Evolutionary conservation across 2,329 filamentous ascomycete species (phyloP).

Genomic region (Ophioceras dolichostomum): DNA sequence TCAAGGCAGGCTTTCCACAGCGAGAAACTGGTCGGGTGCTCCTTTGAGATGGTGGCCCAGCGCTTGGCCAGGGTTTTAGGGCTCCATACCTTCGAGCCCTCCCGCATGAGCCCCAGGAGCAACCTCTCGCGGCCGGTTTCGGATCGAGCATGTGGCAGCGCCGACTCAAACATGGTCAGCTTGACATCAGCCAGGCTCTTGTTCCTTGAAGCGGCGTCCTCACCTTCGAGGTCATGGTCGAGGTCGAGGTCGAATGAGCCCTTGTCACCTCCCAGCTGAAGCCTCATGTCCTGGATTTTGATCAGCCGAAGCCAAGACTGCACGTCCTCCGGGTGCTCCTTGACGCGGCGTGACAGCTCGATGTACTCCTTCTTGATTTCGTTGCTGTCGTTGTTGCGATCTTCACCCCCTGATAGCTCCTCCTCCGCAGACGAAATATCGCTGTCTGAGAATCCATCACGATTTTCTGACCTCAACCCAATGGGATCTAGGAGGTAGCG

Average conservation of each 20-base stretch:
- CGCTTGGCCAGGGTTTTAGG: conserved; percentile 43
- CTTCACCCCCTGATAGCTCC: conserved; percentile 21
- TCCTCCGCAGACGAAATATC: conserved; percentile 19
- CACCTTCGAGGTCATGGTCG: too few relatives aligned
- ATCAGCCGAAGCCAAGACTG: conserved; percentile 70
- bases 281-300: conserved; percentile 55
- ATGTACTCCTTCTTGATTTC: conserved; percentile 46
- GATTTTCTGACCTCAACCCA: too few relatives aligned
- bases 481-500: too few relatives aligned
- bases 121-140: conserved; percentile 44
- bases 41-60: conserved; percentile 42
- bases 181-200: conserved; percentile 68
- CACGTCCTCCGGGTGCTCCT: conserved; percentile 53
- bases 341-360: conserved; percentile 50
- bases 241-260: too few relatives aligned
- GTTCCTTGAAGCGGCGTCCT: conserved; percentile 40
- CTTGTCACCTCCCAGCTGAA: neutral
- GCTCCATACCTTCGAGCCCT: conserved; percentile 67
- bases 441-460: too few relatives aligned
- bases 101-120: conserved; percentile 56
- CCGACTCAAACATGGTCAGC: conserved; percentile 67
- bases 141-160: conserved; percentile 43
- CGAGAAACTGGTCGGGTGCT: conserved; percentile 42
- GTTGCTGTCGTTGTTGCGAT: conserved; percentile 26
- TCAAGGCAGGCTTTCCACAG: conserved; percentile 67